Conservation (phyloP, 129 eudicot species). For the Silybum marianum region DNA sequence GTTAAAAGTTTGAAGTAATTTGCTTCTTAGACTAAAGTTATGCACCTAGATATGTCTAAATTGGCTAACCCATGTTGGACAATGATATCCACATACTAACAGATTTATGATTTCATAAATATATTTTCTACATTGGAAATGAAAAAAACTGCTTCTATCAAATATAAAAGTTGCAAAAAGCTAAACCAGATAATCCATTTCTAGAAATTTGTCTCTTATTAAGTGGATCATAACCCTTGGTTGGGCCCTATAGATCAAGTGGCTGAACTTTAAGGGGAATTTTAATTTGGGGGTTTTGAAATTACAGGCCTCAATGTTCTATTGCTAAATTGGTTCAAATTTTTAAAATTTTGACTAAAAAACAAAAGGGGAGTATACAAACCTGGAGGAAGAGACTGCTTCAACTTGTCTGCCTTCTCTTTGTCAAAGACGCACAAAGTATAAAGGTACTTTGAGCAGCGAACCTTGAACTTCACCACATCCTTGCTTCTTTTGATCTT, state of each 20-base stretch:
- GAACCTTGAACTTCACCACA: conserved; percentile 52
- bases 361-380: neutral
- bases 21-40: neutral
- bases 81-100: neutral
- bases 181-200: neutral
- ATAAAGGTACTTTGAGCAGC: conserved; percentile 54
- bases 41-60: neutral
- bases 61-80: neutral
- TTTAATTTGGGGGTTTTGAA: neutral
- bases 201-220: neutral
- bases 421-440: conserved; percentile 47
- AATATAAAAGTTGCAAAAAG: neutral
- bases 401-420: conserved; percentile 52
- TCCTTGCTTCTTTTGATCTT: conserved; percentile 54
- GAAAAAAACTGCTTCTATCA: neutral
- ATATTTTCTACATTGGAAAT: neutral
- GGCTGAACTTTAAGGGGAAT: neutral
- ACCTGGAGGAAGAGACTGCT: conserved; percentile 62
- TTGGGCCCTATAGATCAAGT: too few species aligned
- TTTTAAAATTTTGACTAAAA: neutral
- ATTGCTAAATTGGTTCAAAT: neutral
- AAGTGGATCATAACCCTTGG: neutral
- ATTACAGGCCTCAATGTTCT: neutral
- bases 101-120: too few species aligned
- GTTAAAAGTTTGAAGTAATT: neutral